phyloP scores from a whole-genome alignment of 2,329 filamentous ascomycete genomes.

The Penicillium brasilianum region DNA sequence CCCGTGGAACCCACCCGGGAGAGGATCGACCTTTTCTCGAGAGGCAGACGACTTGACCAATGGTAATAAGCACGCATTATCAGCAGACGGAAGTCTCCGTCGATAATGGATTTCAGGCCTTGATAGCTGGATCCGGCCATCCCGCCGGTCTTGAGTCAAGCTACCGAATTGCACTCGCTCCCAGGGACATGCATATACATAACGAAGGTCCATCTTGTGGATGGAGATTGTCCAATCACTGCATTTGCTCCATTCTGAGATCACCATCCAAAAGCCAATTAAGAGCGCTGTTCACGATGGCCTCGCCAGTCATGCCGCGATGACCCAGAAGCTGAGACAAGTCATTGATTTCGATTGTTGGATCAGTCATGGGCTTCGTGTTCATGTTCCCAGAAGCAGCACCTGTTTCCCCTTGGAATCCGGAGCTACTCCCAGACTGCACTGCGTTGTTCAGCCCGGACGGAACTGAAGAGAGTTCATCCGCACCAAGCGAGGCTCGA shows the following conservation, averaged over 20 bases:
- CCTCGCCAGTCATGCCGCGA: neutral
- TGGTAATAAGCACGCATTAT: neutral
- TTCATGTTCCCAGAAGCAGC: neutral
- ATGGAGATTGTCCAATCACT: neutral
- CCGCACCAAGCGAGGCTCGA: neutral
- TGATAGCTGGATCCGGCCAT: neutral
- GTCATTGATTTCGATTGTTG: neutral
- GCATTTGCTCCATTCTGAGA: neutral
- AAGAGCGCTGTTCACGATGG: neutral
- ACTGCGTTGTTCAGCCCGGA: neutral
- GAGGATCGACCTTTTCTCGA: neutral
- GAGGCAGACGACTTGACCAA: neutral
- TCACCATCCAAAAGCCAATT: constrained; percentile 1
- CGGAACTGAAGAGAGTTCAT: neutral
- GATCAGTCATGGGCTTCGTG: neutral
- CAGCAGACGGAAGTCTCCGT: neutral
- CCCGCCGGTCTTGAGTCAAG: neutral
- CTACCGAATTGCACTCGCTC: neutral
- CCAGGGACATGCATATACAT: neutral
- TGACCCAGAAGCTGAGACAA: neutral
- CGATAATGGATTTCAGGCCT: neutral
- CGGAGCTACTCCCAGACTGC: neutral
- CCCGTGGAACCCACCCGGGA: too few relatives aligned
- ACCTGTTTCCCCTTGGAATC: neutral
- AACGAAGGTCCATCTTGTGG: neutral